Evolutionary conservation across 495 filamentous ascomycete species (phyloP), one percentile per base, ranked within the genome.

Genomic region (Usnea hakonensis): DNA sequence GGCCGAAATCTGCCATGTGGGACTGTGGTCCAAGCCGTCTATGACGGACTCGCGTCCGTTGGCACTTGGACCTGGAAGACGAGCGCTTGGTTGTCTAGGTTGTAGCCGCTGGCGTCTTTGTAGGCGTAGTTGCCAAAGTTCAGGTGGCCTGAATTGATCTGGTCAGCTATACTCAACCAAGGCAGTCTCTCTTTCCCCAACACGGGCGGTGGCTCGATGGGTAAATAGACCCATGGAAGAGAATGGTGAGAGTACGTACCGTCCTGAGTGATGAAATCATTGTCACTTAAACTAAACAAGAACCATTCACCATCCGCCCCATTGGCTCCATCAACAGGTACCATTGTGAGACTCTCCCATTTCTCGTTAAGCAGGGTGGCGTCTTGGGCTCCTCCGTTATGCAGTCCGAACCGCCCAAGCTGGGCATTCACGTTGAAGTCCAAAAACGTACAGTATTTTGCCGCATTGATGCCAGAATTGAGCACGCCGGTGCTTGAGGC

Each of bases 221-320:
- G 32, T 8, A 32, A 6, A 32, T 17, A 19, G 2, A 0, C 2
- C 16, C 5, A 28, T 32, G 26, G n/a, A 9, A 32, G 28, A n/a
- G 4, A 52, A 48, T 35, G 66, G 17, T 30, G 62, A 62, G 38
- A 44, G 37, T 3, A 66, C 76, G 63, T 68, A 84, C 87, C 88
- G 74, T 91, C 77, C 71, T 91, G 85, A 5, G 88, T 91, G 53
- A 91, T 85, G 65, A 91, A 90, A 71, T 92, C 88, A 71, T 94
- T 90, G 66, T 92, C 89, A 64, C 80, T 86, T 36, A 89, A 70
- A 36, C 79, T 82, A 64, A 91, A 81, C 58, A 91, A 71, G 71
- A 83, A 90, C 67, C 81, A 91, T 74, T 90, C 87, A 5, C 71
- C 68, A 62, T 71, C 65, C 52, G 66, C 61, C 3, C 74, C 65